These are phyloP conservation scores for Tetrapisispora arboricola DNA, from an alignment of 805 yeast species.

Conservation along the genomic window DNA sequence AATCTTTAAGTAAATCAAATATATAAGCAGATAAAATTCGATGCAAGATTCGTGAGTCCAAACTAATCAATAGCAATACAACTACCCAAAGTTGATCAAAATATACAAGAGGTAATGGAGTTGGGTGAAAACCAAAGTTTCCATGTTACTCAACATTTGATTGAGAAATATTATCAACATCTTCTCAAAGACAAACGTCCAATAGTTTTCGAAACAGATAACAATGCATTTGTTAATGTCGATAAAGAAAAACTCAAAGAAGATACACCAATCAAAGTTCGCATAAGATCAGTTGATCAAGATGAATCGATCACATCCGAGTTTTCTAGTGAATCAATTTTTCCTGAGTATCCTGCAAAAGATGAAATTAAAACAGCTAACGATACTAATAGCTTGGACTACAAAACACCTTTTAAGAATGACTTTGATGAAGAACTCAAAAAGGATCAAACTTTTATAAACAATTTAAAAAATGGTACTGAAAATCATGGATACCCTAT, in stretches of 20 bases:
- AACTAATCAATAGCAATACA: too few species aligned
- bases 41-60: too few species aligned
- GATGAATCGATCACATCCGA: background rate
- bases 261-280: background rate
- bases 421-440: background rate
- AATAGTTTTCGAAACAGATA: background rate
- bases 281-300: background rate
- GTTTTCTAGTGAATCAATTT: background rate
- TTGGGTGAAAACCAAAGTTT: conserved; percentile 4
- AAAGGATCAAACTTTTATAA: background rate
- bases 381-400: background rate
- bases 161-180: conserved; percentile 14
- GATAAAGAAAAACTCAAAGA: background rate
- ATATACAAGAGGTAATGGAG: too few species aligned
- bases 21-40: too few species aligned
- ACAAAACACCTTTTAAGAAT: background rate
- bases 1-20: too few species aligned
- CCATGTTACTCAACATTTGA: conserved; percentile 19
- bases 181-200: background rate
- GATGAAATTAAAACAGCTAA: background rate
- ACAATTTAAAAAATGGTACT: background rate
- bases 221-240: background rate
- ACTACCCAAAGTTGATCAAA: too few species aligned
- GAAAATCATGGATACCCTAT: conserved; percentile 3
- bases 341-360: background rate